phyloP scores from a whole-genome alignment of 169 alveolate genomes.

The Plasmodium knowlesi region DNA sequence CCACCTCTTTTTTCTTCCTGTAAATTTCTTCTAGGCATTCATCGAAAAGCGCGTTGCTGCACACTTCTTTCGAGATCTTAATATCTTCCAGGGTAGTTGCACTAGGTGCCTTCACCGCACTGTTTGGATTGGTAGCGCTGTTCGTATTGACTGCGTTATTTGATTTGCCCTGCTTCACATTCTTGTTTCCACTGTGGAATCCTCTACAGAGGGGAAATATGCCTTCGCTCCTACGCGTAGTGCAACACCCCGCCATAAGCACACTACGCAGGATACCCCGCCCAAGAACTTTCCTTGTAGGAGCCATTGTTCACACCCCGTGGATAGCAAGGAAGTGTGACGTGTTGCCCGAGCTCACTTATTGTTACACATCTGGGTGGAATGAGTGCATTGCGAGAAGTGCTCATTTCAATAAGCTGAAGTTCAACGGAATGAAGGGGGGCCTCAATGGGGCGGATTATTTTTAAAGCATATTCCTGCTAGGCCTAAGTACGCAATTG shows the following conservation, averaged over 20 bases:
- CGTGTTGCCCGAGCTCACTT: not conserved
- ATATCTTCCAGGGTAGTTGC: slow-evolving; percentile 16
- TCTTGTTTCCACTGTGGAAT: not conserved
- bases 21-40: slow-evolving; percentile 50
- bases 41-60: slow-evolving; percentile 47
- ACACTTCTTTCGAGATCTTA: slow-evolving; percentile 32
- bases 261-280: not conserved
- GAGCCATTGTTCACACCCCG: not conserved
- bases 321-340: not conserved
- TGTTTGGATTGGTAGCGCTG: not conserved
- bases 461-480: not conserved
- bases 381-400: not conserved
- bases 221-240: not conserved
- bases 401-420: not conserved
- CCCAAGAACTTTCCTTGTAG: not conserved
- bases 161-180: not conserved
- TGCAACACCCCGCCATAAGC: not conserved
- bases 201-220: not conserved
- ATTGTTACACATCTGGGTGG: not conserved
- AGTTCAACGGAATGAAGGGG: not conserved
- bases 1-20: slow-evolving; percentile 34
- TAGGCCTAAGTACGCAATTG: not conserved
- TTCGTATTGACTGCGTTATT: no score
- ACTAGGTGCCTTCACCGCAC: not conserved
- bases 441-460: not conserved